Percentiles rank a stretch among this genome's conserved stretches.
Evolutionary conservation across 805 yeast species (phyloP).

Genomic region (Saccharomycopsis lassenensis): DNA sequence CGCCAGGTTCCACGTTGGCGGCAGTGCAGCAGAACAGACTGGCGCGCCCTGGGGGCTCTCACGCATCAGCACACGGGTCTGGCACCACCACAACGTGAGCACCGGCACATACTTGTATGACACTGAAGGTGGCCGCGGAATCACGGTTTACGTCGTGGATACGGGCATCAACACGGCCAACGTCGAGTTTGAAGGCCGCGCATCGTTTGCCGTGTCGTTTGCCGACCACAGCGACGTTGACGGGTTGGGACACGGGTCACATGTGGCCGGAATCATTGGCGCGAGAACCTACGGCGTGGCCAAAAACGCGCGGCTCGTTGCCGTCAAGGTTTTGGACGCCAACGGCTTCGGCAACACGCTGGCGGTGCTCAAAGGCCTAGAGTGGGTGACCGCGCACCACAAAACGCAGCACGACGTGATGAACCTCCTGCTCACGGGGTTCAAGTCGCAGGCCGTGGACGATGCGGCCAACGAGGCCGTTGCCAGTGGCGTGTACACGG

Average conservation of each 20-base stretch:
- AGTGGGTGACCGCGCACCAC: conserved; percentile 69
- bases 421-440: conserved; percentile 91
- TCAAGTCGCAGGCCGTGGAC: conserved; percentile 76
- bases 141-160: conserved; percentile 79
- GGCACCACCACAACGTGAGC: conserved; percentile 2
- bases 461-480: conserved; percentile 84
- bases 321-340: conserved; percentile 73
- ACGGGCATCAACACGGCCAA: conserved; percentile 76
- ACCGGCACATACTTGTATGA: conserved; percentile 10
- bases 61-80: conserved; percentile 44
- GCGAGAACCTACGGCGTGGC: too few species aligned
- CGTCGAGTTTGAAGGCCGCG: conserved; percentile 65
- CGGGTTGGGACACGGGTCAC: too few species aligned
- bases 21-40: conserved; percentile 38
- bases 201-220: too few species aligned
- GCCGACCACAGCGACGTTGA: too few species aligned
- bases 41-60: conserved; percentile 72
- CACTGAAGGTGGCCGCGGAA: conserved; percentile 22
- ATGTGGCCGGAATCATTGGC: too few species aligned
- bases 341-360: conserved; percentile 78
- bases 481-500: conserved; percentile 77
- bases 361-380: conserved; percentile 75
- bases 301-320: conserved; percentile 66
- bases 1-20: conserved; percentile 41
- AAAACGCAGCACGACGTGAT: conserved; percentile 58